A percentile compares a stretch with the other conserved stretches of the same genome.
phyloP scores from a whole-genome alignment of 352 stramenopile species.

The Phytopythium litorale region DNA sequence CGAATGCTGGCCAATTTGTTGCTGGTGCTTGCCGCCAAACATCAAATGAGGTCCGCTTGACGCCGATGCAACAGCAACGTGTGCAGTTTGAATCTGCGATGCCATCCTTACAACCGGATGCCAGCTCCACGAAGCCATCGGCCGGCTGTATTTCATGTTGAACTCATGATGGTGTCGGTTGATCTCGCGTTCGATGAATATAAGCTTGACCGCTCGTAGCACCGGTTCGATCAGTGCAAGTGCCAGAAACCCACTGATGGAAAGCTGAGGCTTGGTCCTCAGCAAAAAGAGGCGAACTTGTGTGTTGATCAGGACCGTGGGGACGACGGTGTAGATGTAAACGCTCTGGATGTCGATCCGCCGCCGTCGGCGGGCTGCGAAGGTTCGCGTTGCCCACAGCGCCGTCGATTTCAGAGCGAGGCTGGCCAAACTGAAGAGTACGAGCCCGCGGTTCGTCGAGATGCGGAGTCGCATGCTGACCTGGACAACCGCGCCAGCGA shows the following conservation, averaged over 20 bases:
- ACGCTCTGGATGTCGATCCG: slow-evolving; percentile 5
- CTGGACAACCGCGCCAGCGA: background rate
- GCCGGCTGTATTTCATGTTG: background rate
- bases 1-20: background rate
- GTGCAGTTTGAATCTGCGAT: background rate
- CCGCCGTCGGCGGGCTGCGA: background rate
- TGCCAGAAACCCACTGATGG: slow-evolving; percentile 7
- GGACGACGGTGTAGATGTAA: slow-evolving; percentile 12
- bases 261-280: slow-evolving; percentile 1
- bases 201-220: background rate
- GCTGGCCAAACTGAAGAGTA: background rate
- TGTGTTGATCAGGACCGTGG: slow-evolving; percentile 16
- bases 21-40: background rate
- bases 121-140: background rate
- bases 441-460: background rate
- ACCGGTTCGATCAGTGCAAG: slow-evolving; percentile 11
- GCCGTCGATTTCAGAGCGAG: background rate
- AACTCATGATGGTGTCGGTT: background rate
- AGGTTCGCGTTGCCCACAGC: background rate
- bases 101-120: background rate
- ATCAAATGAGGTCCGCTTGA: background rate
- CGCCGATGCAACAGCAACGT: background rate
- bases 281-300: slow-evolving; percentile 11
- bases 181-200: background rate
- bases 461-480: background rate